Evolutionary conservation across 768 basidiomycete species (phyloP).

Genomic region (Termitomyces sp.): DNA sequence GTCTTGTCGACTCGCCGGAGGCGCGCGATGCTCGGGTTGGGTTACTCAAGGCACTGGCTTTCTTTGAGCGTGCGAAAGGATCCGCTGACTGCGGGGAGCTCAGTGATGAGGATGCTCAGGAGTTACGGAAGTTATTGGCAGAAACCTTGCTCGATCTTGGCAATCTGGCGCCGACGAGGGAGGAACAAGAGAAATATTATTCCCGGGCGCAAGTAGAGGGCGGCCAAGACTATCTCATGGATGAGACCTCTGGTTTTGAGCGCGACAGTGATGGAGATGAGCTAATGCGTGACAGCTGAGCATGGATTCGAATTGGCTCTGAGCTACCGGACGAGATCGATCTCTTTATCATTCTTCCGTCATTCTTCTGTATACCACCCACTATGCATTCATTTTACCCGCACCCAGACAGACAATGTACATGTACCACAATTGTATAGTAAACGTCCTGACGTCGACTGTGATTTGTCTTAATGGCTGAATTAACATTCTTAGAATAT

Average conservation of each 20-base stretch:
- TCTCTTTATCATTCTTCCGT: neutral
- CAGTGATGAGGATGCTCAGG: constrained; percentile 16
- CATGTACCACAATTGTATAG: neutral
- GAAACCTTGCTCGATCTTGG: constrained; percentile 58
- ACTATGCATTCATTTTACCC: neutral
- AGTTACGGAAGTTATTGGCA: constrained; percentile 33
- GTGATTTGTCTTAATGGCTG: too few relatives aligned
- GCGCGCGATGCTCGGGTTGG: constrained; percentile 53
- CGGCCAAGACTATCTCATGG: constrained; percentile 32
- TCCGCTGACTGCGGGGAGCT: constrained; percentile 13
- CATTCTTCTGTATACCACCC: neutral
- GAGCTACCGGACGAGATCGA: neutral
- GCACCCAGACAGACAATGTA: neutral
- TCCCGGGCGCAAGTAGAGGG: constrained; percentile 43
- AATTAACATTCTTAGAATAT: neutral
- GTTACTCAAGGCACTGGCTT: constrained; percentile 37
- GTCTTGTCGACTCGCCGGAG: constrained; percentile 37
- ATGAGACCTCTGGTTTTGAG: constrained; percentile 9
- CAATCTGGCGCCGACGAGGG: constrained; percentile 47
- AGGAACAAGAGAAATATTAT: constrained; percentile 47
- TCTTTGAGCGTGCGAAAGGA: constrained; percentile 35
- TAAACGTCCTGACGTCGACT: too few relatives aligned
- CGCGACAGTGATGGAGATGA: constrained; percentile 16
- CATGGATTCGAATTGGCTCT: neutral
- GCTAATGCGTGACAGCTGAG: constrained; percentile 12